A percentile compares a stretch with the other conserved stretches of the same genome.
These are phyloP conservation scores for Ochetophila trinervis DNA, from an alignment of 306 rosid species.

Conservation along the genomic window DNA sequence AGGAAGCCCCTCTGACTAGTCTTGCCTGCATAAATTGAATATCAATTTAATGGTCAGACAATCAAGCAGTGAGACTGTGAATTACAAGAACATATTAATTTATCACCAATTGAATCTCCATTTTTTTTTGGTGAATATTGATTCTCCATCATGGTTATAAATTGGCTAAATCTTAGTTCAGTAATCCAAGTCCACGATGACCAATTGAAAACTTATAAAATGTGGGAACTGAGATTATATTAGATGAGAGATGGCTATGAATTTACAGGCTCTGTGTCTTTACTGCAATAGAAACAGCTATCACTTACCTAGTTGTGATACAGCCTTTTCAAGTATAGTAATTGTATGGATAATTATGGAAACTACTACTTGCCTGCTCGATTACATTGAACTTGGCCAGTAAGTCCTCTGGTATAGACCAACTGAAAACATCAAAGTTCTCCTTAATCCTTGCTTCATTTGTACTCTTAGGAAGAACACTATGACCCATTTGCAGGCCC, in stretches of 20 bases:
- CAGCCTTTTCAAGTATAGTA: not conserved
- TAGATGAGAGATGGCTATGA: not conserved
- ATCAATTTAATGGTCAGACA: not conserved
- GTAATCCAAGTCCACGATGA: no score
- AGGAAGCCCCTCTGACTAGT: conserved; percentile 41
- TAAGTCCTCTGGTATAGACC: conserved; percentile 64
- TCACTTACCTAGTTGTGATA: not conserved
- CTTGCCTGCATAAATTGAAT: conserved; percentile 49
- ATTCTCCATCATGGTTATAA: no score
- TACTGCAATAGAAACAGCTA: not conserved
- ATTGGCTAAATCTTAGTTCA: no score
- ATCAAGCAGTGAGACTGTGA: not conserved
- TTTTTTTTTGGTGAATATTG: no score
- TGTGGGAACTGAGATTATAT: no score
- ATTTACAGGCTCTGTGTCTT: not conserved
- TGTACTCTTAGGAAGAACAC: conserved; percentile 70
- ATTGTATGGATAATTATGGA: not conserved
- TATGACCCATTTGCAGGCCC: conserved; percentile 75
- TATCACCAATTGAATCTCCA: not conserved
- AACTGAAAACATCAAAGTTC: conserved; percentile 56
- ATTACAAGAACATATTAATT: not conserved
- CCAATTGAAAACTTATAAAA: no score
- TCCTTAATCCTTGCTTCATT: conserved; percentile 60
- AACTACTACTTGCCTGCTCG: conserved; percentile 41
- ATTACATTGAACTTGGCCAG: conserved; percentile 37